Percentiles rank a stretch among this genome's conserved stretches.
Evolutionary conservation across 768 basidiomycete genomes (phyloP).

Genomic region (Calocybe gangraenosa): DNA sequence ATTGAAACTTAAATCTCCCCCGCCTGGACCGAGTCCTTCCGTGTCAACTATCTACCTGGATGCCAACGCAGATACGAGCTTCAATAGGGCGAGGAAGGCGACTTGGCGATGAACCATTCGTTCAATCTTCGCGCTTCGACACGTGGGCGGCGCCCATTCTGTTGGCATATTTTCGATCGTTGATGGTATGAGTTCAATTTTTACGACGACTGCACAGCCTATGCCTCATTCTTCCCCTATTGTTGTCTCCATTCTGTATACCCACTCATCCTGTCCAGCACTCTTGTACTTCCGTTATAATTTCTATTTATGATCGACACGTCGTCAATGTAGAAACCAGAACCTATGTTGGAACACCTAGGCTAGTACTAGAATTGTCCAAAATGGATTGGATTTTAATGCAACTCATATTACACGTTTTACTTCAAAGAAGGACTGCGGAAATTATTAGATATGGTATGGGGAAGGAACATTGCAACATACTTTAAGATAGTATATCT

Average conservation of each 20-base stretch:
- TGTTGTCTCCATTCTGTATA: constrained; percentile 19
- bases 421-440: constrained; percentile 85
- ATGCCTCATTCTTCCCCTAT: constrained; percentile 15
- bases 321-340: constrained; percentile 5
- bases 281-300: constrained; percentile 5
- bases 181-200: not conserved
- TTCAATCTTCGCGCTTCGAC: constrained; percentile 8
- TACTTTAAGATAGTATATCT: constrained; percentile 95
- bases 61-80: constrained; percentile 45
- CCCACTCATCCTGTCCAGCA: constrained; percentile 11
- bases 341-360: not conserved
- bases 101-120: constrained; percentile 49
- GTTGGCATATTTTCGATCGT: constrained; percentile 9
- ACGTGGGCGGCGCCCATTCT: constrained; percentile 13
- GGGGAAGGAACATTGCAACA: constrained; percentile 15
- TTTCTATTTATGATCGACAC: not conserved
- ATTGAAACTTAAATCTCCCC: constrained; percentile 23
- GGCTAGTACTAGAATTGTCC: not conserved
- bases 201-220: constrained; percentile 10
- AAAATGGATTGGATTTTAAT: constrained; percentile 3
- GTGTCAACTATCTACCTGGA: constrained; percentile 33
- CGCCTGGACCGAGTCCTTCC: constrained; percentile 19
- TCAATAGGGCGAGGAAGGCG: constrained; percentile 41
- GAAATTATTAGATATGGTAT: constrained; percentile 5
- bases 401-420: constrained; percentile 74